Conservation (phyloP, 2,329 filamentous ascomycete species). For the Purpureocillium lavendulum region DNA sequence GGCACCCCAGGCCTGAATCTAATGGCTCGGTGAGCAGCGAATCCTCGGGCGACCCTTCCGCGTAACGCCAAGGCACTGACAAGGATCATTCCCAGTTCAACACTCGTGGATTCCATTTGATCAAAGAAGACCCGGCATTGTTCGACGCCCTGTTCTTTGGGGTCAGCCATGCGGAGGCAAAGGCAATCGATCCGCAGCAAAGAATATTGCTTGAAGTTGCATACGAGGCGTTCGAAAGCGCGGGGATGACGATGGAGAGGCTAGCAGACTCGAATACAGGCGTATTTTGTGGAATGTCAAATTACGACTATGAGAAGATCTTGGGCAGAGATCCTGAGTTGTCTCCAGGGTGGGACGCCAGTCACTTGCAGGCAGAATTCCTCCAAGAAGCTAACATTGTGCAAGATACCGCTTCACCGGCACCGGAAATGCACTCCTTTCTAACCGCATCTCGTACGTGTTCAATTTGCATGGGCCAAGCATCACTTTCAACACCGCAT, state of each 20-base stretch:
- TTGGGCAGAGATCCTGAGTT: slow-evolving; percentile 24
- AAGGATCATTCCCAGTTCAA: no score
- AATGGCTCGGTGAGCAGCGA: no score
- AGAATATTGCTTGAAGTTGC: slow-evolving; percentile 15
- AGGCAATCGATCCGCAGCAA: slow-evolving; percentile 19
- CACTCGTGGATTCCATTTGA: slow-evolving; percentile 11
- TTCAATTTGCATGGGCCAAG: slow-evolving; percentile 38
- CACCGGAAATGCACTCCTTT: slow-evolving; percentile 30
- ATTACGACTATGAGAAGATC: slow-evolving; percentile 14
- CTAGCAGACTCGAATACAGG: slow-evolving; percentile 16
- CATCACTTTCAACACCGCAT: slow-evolving; percentile 42
- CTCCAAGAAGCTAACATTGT: no score
- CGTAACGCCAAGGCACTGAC: no score
- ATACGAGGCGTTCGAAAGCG: slow-evolving; percentile 19
- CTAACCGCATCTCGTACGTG: slow-evolving; percentile 39
- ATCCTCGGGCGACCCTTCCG: no score
- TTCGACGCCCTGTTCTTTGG: slow-evolving; percentile 18
- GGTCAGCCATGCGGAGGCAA: slow-evolving; percentile 11
- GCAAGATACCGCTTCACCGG: slow-evolving; percentile 36
- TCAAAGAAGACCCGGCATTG: slow-evolving; percentile 13
- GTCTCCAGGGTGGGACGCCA: slow-evolving; percentile 22
- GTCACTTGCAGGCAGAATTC: no score
- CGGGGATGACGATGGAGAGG: slow-evolving; percentile 21
- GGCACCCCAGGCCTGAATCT: no score
- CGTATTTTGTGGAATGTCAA: slow-evolving; percentile 20